Conservation (phyloP, 441 rosid species). For the Caryocar brasiliense region DNA sequence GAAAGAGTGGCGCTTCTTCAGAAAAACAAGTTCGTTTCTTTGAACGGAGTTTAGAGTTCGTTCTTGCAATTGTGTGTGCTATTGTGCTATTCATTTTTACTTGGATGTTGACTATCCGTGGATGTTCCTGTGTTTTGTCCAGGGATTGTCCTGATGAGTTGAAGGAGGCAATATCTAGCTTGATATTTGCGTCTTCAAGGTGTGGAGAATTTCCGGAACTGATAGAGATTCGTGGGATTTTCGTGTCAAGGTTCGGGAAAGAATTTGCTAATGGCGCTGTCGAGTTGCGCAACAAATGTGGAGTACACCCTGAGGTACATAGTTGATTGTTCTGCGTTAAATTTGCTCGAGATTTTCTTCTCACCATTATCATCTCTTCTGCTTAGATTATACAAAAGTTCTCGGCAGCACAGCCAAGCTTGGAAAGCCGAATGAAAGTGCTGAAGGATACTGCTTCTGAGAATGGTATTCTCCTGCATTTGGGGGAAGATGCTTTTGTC, state of each 20-base stretch:
- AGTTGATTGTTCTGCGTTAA: neutral
- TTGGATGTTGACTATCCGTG: no score
- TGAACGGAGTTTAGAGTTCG: neutral
- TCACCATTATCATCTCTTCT: neutral
- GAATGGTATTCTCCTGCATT: slow-evolving; percentile 24
- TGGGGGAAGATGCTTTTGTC: slow-evolving; percentile 10
- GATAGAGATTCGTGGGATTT: slow-evolving; percentile 27
- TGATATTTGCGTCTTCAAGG: slow-evolving; percentile 56
- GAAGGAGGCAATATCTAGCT: slow-evolving; percentile 42
- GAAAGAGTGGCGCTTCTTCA: slow-evolving; percentile 31
- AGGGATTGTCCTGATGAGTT: slow-evolving; percentile 59
- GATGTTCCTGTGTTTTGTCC: neutral
- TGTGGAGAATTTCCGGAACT: slow-evolving; percentile 61
- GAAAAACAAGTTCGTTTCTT: slow-evolving; percentile 25
- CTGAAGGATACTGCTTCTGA: slow-evolving; percentile 28
- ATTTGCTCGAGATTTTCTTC: neutral
- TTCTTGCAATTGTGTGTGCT: neutral
- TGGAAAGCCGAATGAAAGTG: slow-evolving; percentile 27
- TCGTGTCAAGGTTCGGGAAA: slow-evolving; percentile 25
- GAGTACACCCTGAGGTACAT: slow-evolving; percentile 12
- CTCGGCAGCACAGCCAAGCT: slow-evolving; percentile 22
- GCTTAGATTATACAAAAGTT: slow-evolving; percentile 42
- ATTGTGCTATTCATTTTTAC: neutral
- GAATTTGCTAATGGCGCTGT: slow-evolving; percentile 33
- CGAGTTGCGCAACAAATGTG: slow-evolving; percentile 23